These are phyloP conservation scores for Elongisporangium prolatum DNA, from an alignment of 352 stramenopile species.

Conservation along the genomic window DNA sequence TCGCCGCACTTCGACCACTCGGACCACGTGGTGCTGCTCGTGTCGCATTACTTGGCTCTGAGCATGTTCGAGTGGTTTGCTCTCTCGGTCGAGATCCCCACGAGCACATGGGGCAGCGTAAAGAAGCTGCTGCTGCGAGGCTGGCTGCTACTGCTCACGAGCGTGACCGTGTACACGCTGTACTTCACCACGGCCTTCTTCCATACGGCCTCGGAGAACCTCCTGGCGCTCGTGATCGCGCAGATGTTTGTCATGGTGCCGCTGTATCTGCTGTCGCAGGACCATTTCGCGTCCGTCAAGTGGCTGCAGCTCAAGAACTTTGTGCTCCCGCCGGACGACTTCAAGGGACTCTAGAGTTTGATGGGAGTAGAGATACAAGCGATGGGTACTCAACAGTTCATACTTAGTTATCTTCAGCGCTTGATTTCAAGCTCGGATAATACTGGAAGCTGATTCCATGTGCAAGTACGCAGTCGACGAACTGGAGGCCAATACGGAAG, in stretches of 20 bases:
- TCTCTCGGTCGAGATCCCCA: conserved; percentile 37
- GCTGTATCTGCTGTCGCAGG: conserved; percentile 58
- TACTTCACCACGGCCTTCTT: conserved; percentile 71
- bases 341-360: conserved; percentile 12
- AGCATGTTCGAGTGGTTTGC: conserved; percentile 75
- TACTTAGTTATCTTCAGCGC: no score
- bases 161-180: conserved; percentile 42
- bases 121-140: conserved; percentile 45
- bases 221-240: conserved; percentile 50
- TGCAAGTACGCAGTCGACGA: no score
- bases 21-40: conserved; percentile 73
- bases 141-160: conserved; percentile 38
- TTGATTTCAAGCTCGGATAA: no score
- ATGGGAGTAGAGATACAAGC: no score
- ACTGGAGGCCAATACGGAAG: no score
- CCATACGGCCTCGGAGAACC: conserved; percentile 62
- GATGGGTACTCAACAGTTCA: no score
- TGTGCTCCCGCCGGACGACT: conserved; percentile 37
- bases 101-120: conserved; percentile 12
- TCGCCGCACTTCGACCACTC: conserved; percentile 64
- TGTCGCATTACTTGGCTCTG: conserved; percentile 69
- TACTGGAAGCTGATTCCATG: no score
- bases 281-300: conserved; percentile 37
- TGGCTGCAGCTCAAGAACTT: conserved; percentile 61
- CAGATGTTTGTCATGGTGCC: conserved; percentile 58